Evolutionary conservation across 2,329 filamentous ascomycete genomes (phyloP).

Genomic region (Paraphaeosphaeria sporulosa): DNA sequence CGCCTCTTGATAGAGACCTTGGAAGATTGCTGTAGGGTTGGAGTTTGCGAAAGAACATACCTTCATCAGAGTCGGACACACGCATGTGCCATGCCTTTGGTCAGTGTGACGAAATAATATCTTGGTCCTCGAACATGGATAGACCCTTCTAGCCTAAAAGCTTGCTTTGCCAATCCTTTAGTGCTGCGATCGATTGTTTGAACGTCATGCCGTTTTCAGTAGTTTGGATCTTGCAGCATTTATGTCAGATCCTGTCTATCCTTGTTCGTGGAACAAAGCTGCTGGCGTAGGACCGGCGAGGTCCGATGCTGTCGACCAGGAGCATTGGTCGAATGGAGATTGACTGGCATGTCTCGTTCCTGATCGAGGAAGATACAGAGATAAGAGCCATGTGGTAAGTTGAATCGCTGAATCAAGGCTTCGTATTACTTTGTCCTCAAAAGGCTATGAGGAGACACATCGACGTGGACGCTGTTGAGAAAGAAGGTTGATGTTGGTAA

Average conservation of each 20-base stretch:
- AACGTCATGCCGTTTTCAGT: constrained; percentile 13
- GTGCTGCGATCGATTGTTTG: constrained; percentile 38
- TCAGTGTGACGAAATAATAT: neutral
- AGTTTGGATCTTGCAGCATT: constrained; percentile 1
- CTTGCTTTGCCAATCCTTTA: constrained; percentile 48
- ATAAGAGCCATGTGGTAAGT: neutral
- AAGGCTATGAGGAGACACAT: neutral
- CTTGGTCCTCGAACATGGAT: constrained; percentile 6
- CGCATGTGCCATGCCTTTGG: no score
- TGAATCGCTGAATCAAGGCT: neutral
- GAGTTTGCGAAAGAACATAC: neutral
- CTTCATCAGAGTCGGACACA: no score
- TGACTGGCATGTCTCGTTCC: neutral
- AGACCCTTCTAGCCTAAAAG: constrained; percentile 33
- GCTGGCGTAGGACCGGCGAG: neutral
- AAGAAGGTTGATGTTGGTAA: neutral
- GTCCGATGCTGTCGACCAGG: neutral
- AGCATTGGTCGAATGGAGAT: neutral
- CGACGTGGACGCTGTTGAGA: neutral
- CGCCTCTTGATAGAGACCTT: constrained; percentile 11
- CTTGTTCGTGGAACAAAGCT: neutral
- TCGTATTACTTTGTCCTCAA: neutral
- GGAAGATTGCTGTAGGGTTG: neutral
- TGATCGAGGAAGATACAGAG: neutral
- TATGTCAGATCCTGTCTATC: neutral